Evolutionary conservation across 225 moss, liverwort and hornwort species (phyloP).

Genomic region (Polytrichum formosum): DNA sequence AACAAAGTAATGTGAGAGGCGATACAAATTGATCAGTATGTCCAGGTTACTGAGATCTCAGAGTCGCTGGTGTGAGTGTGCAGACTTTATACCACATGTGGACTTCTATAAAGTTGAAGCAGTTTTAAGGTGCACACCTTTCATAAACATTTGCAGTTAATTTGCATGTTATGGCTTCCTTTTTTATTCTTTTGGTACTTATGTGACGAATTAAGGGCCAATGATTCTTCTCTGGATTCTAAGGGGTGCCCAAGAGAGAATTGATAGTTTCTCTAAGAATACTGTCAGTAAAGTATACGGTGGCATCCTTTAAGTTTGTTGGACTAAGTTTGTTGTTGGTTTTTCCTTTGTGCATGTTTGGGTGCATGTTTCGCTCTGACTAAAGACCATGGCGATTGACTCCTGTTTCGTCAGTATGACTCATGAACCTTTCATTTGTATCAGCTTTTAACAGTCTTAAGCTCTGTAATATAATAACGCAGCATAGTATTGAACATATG

Average conservation of each 20-base stretch:
- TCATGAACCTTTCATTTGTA: background rate
- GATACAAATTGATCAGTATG: background rate
- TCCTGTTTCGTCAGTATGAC: constrained; percentile 51
- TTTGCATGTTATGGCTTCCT: background rate
- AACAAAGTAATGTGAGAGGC: background rate
- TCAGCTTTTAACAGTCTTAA: background rate
- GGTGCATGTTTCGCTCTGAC: constrained; percentile 8
- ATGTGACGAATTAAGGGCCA: background rate
- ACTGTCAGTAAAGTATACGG: constrained; percentile 2
- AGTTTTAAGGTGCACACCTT: constrained; percentile 47
- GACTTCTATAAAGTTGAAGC: constrained; percentile 94
- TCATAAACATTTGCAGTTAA: background rate
- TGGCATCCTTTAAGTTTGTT: background rate
- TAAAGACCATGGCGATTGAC: constrained; percentile 61
- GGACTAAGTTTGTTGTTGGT: constrained; percentile 11
- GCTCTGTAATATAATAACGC: no score
- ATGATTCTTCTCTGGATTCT: background rate
- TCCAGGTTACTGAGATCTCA: constrained; percentile 9
- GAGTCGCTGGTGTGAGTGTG: background rate
- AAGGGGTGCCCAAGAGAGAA: background rate
- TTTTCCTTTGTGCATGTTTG: constrained; percentile 23
- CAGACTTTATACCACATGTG: constrained; percentile 45
- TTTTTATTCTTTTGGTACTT: background rate
- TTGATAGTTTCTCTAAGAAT: background rate
- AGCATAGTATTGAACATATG: no score